These are phyloP conservation scores for Coemansia sp. DNA, from an alignment of 371 early-diverging fungal genomes.

Conservation along the genomic window DNA sequence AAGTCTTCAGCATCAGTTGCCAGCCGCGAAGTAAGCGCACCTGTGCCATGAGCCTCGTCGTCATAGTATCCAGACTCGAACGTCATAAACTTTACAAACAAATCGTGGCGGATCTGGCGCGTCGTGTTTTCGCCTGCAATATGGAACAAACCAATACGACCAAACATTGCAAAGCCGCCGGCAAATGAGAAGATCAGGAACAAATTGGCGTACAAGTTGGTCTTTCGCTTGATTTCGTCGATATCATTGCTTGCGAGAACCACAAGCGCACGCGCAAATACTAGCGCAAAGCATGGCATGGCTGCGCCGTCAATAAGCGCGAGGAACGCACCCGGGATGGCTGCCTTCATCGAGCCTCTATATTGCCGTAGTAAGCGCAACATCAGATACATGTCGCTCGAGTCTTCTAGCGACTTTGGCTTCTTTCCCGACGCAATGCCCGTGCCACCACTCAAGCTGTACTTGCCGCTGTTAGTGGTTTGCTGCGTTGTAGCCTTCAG, in stretches of 20 bases:
- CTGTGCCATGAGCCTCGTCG: conserved; percentile 74
- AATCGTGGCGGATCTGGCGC: conserved; percentile 58
- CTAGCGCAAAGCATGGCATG: conserved; percentile 57
- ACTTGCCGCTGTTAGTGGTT: conserved; percentile 23
- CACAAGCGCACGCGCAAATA: conserved; percentile 56
- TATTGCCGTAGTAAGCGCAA: conserved; percentile 10
- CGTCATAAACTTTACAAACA: conserved; percentile 61
- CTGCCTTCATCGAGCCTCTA: conserved; percentile 53
- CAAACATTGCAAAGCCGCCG: conserved; percentile 55
- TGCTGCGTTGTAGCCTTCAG: conserved; percentile 31
- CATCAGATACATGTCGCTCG: conserved; percentile 23
- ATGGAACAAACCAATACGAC: conserved; percentile 53
- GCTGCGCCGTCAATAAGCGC: conserved; percentile 58
- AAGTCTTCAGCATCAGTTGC: conserved; percentile 82
- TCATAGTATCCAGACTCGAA: conserved; percentile 91
- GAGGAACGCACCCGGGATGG: conserved; percentile 37
- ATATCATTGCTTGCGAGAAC: conserved; percentile 43
- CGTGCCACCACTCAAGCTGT: background rate
- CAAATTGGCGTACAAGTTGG: conserved; percentile 33
- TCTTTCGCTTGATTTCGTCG: conserved; percentile 36
- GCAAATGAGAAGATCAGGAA: conserved; percentile 38
- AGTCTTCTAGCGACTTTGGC: conserved; percentile 9
- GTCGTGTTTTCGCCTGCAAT: conserved; percentile 60
- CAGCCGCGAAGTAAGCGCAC: conserved; percentile 78
- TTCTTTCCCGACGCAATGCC: conserved; percentile 1